Base-by-base conservation (phyloP, 2,329 filamentous ascomycete species). In the Nigrospora sphaerica region DNA sequence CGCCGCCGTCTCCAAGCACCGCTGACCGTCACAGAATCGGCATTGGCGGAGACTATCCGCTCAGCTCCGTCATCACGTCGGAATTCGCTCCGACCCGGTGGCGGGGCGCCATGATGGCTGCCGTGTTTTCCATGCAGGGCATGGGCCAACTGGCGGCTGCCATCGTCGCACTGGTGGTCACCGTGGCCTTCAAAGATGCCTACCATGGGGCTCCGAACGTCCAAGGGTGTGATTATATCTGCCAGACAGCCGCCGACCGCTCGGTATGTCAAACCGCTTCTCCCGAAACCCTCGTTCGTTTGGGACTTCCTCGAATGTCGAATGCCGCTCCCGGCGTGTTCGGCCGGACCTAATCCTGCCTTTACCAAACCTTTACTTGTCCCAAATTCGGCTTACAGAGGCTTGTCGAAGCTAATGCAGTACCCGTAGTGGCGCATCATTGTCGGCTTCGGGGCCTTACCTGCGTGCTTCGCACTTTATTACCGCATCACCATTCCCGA, bases 401-500 rank as follows among this genome's bases (percentile, higher is more conserved):
- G 7, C 23, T 7, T 28, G 6, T 28, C 23, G 23, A 28, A 28
- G 10, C 23, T 28, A 10, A 28, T 28, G 23, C 23, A 28, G 10
- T 28, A 28, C 7, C 23, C 23, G 23, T 28, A 28, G 23, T 93
- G 88, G 88, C 81, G 88, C 54, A 79, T 89, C 42, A 81, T 93
- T 48, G 84, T 93, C 47, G 87, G 86, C 13, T 81, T 91, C 50
- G 88, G 88, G 34, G 86, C 85, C 12, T 69, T 93, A 11, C 88
- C 88, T 1, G 88, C 85, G 3, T 86, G 81, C 56, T 76, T 90
- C 48, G 88, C 87, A 12, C 73, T 93, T n/a, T 92, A 91, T 66
- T 93, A 88, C 68, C 85, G 88, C 51, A 77, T 93, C 44, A 92
- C 87, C 18, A 91, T 93, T 48, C 88, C 88, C 10, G 88, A 93